Percentiles rank a stretch among this genome's conserved stretches.
phyloP scores from a whole-genome alignment of 768 basidiomycete genomes.

The Amyloporia xantha region DNA sequence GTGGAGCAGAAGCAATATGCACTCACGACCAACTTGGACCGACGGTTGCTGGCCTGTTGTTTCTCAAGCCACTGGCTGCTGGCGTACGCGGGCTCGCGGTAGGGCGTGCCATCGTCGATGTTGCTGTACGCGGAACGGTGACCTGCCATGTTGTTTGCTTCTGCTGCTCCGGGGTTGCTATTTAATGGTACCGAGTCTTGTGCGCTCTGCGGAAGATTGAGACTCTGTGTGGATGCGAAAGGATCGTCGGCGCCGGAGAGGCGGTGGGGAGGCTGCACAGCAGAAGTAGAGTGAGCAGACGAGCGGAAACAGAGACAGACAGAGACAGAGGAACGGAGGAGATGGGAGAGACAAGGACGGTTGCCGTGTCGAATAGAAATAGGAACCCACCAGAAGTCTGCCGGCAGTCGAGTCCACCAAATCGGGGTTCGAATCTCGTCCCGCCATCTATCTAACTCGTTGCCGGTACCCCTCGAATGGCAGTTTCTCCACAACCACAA shows the following conservation, averaged over 20 bases:
- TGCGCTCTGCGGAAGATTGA: not conserved
- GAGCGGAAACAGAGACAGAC: not conserved
- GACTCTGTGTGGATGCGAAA: slow-evolving; percentile 13
- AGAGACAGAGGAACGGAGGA: not conserved
- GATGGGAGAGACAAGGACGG: not conserved
- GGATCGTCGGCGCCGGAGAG: slow-evolving; percentile 31
- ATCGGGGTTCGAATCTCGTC: not conserved
- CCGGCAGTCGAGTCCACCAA: not conserved
- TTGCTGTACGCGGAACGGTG: slow-evolving; percentile 14
- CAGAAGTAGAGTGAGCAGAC: slow-evolving; percentile 11
- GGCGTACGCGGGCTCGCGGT: slow-evolving; percentile 18
- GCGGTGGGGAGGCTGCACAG: slow-evolving; percentile 29
- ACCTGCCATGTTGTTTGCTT: slow-evolving; percentile 10
- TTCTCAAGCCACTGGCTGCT: slow-evolving; percentile 37
- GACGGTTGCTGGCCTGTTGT: slow-evolving; percentile 20
- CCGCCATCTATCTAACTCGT: not conserved
- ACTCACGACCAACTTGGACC: slow-evolving; percentile 54
- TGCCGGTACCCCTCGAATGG: not conserved
- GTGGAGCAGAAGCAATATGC: not conserved
- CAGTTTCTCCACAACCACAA: not conserved
- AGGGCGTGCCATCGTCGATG: slow-evolving; percentile 26
- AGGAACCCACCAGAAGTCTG: slow-evolving; percentile 4
- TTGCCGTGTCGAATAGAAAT: not conserved
- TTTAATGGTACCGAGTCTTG: slow-evolving; percentile 5
- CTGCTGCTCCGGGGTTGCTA: slow-evolving; percentile 11